Base-by-base conservation (phyloP, 805 yeast genomes). In the Kockiozyma suomiensis region DNA sequence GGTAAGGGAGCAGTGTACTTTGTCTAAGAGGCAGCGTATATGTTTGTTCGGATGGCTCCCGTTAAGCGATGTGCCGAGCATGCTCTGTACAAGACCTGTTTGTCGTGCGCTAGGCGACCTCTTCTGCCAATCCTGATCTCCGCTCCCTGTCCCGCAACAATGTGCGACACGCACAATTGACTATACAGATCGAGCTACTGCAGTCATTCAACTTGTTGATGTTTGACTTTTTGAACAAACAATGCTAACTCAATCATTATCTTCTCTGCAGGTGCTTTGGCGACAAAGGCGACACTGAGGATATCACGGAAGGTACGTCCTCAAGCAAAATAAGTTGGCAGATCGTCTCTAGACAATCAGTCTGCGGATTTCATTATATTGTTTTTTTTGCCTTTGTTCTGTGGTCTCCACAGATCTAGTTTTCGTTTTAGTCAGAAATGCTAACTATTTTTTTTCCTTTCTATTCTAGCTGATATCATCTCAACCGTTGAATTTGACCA, bases 401-500 rank as follows among this genome's bases (percentile, higher is more conserved):
- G 23, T n/a, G 7, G 7, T 21, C 19, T 15, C n/a, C n/a, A 38
- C 32, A 28, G 17, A 10, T 48, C n/a, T n/a, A n/a, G n/a, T n/a
- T 40, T 13, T 33, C 28, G 25, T 3, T 30, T 17, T 17, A 19
- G 19, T 17, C n/a, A 23, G 10, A 21, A 30, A 26, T 19, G 12
- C 15, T 19, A 17, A 30, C 53, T 35, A 35, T 21, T 15, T 35
- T 35, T 19, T 15, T 8, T 17, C 23, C n/a, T n/a, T n/a, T n/a
- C n/a, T n/a, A n/a, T n/a, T 52, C 15, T 42, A 64, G 97, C 97
- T 3, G 99, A 94, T 74, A 92, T 94, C 72, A 94, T 94, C 64
- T 88, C 97, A 19, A 90, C 99, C 1, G 97, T 94, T 42, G 98
- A 94, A 76, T 94, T 94, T 70, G 97, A 94, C 73, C 88, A 86